Evolutionary conservation across 2,329 filamentous ascomycete genomes (phyloP), one percentile per base, ranked within the genome.

Genomic region (Lachnellula hyalina): DNA sequence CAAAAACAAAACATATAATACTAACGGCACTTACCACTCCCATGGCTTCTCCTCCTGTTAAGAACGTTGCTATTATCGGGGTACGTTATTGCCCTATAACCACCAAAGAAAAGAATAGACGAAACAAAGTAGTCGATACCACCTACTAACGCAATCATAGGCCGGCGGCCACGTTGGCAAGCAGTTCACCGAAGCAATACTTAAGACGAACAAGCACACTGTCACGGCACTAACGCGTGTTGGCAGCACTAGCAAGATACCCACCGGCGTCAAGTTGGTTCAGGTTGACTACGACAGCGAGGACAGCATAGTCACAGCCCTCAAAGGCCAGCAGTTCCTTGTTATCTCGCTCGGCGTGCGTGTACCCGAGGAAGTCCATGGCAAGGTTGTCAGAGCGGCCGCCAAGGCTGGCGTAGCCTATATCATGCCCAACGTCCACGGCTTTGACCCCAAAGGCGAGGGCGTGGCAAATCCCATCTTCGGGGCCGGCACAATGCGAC

Each of bases 321-420:
- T 85, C 2, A 63, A 70, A 32, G 80, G 72, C 54, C 79, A 85
- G 56, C 74, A 85, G n/a, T 76, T 75, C 38, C 70, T 85, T 3
- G 71, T 84, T 60, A 83, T 85, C 52, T 81, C 80, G 9, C 65
- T 85, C 55, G 58, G 72, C 11, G 64, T 69, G 0, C 58, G 47
- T 0, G 79, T 77, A 0, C 72, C 78, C 0, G 66, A 56, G 0
- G 76, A 77, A 9, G 74, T 74, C 1, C 75, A 82, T 44, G 64
- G 62, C 51, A 78, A 78, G 57, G 70, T 85, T 17, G 68, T 84
- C 56, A 67, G 72, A 6, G 82, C 82, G 0, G 82, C 82, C 0
- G 77, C 75, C 4, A 74, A 75, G 35, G 81, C 82, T 0, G 76
- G 76, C 2, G 73, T 85, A 2, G 72, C 74, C 1, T 84, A 77